Evolutionary conservation across 2,329 filamentous ascomycete genomes (phyloP), one percentile per base, ranked within the genome.

Genomic region (Colletotrichum abscissum): DNA sequence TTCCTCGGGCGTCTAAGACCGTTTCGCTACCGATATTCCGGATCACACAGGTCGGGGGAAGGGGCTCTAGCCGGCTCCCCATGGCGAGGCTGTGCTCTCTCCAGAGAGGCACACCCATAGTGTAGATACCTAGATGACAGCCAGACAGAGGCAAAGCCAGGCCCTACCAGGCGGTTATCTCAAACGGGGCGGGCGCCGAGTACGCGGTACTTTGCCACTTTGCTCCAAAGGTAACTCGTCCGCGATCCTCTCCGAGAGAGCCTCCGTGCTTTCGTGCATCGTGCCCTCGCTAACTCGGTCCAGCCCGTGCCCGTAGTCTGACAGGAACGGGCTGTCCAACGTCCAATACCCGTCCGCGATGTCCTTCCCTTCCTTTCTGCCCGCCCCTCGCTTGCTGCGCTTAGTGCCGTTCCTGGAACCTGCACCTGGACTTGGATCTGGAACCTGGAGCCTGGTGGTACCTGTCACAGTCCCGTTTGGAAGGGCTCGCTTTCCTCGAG

Each of bases 231-330:
- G 24, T 6, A 65, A 65, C 64, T 60, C 66, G 33, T 35, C 33
- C 22, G 26, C 28, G 38, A 65, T 49, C 14, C 16, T 5, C 38
- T 14, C 38, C 16, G 11, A 16, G 38, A 14, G 16, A 62, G 19
- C 26, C 38, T 30, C 38, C 58, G 35, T 62, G 58, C 14, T 14
- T 24, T 63, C 42, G 19, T 38, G 35, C 19, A 60, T 54, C 19
- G 19, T 38, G 35, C 19, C 60, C 67, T 66, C 55, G 55, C 67
- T 49, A 33, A 14, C 56, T 56, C 67, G 70, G 67, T 56, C 52
- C 67, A 65, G 49, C 35, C 60, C 60, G 56, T 71, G 42, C 52
- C 52, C 16, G 28, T 63, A 26, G 59, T 54, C 46, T 62, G 35
- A 57, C 35, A 49, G 30, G 35, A 38, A 62, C 56, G 24, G 14